Evolutionary conservation across 2,329 filamentous ascomycete genomes (phyloP), one percentile per base, ranked within the genome.

Genomic region (Penicillium corylophilum): DNA sequence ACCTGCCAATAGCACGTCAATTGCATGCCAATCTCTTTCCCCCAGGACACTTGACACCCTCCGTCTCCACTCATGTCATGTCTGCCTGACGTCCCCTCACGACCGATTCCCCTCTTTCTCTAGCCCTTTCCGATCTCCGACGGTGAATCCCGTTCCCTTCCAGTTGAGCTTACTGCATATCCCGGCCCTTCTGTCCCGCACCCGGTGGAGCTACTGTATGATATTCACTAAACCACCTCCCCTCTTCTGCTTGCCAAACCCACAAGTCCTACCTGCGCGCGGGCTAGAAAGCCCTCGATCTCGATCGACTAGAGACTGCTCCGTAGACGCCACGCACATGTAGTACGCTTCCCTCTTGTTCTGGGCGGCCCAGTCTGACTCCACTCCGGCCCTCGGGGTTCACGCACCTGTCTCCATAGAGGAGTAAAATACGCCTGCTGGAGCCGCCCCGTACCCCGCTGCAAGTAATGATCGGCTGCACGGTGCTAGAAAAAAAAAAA

Each of bases 391-490:
- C 40, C 42, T 51, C 46, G 44, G 46, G 41, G 29, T 50, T 44
- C 31, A 46, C 41, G 20, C 36, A 20, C 35, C 18, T 20, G 16
- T 38, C 18, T 22, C 35, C 35, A 20, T 22, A 31, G 35, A 33
- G 31, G 10, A 28, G 35, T 38, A 38, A 38, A 38, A 38, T 20
- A 20, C 35, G 18, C 35, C 33, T 38, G 18, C 1, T 20, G 35
- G 18, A 38, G 35, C 5, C 16, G 35, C 35, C 18, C 16, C 12
- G 31, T 22, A 28, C 45, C 48, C 48, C 56, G 50, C 57, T 53
- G 44, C 55, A 50, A 45, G 35, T 29, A 47, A 56, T 47, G 57
- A 57, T 60, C 56, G 45, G 51, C 49, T 29, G 36, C 20, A 48
- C 51, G 24, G 42, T n/a, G 38, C 26, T 42, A 22, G 28, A 44